Conservation (phyloP, 768 basidiomycete genomes). For the Pleurotus djamor region DNA sequence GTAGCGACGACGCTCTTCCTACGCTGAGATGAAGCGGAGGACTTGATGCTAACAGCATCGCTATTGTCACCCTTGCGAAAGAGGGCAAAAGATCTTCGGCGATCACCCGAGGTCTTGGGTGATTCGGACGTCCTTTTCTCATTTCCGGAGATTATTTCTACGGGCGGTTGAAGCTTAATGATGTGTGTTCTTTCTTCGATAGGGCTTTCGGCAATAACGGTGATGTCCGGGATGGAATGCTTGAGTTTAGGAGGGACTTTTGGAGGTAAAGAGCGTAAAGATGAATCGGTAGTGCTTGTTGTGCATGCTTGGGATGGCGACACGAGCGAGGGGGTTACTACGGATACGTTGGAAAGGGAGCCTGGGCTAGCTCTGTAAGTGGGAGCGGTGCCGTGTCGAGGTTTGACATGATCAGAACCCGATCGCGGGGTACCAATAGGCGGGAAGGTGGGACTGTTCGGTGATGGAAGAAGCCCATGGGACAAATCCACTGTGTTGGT, state of each 20-base stretch:
- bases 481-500: background rate
- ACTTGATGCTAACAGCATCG: background rate
- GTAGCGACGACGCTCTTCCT: constrained; percentile 21
- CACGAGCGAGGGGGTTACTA: constrained; percentile 24
- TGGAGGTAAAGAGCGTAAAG: constrained; percentile 9
- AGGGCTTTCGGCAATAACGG: constrained; percentile 18
- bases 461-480: background rate
- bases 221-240: constrained; percentile 9
- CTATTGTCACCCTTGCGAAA: constrained; percentile 3
- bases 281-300: constrained; percentile 16
- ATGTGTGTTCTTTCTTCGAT: constrained; percentile 4
- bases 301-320: constrained; percentile 24
- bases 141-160: background rate
- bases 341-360: constrained; percentile 20
- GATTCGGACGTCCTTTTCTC: background rate
- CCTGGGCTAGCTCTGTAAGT: constrained; percentile 1
- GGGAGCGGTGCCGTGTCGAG: background rate
- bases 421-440: constrained; percentile 8
- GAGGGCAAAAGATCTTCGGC: background rate
- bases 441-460: background rate
- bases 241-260: constrained; percentile 13
- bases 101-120: background rate
- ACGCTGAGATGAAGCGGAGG: background rate
- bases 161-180: background rate
- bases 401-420: constrained; percentile 2